These are phyloP conservation scores for Ceratobasidium sp. DNA, from an alignment of 1,284 basidiomycete species.

Conservation along the genomic window DNA sequence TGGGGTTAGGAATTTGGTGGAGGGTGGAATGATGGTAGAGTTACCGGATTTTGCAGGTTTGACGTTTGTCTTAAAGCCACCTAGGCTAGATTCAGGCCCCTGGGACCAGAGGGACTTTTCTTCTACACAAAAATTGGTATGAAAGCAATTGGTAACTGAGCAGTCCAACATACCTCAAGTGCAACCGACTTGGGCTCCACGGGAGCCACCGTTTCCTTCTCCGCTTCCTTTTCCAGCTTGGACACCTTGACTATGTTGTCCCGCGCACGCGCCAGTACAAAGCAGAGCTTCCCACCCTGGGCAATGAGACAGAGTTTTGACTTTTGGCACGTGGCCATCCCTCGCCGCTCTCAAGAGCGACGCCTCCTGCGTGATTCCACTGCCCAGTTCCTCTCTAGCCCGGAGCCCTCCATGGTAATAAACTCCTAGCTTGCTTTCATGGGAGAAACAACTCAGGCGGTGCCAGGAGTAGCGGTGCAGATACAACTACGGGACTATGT, in stretches of 20 bases:
- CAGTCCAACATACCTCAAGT: not conserved
- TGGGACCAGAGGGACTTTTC: not conserved
- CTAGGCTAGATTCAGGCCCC: not conserved
- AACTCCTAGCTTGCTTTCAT: constrained; percentile 34
- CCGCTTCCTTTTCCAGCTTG: not conserved
- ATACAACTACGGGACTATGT: constrained; percentile 13
- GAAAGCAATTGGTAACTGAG: not conserved
- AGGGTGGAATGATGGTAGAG: not conserved
- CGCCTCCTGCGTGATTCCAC: not conserved
- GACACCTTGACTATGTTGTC: not conserved
- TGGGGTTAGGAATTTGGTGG: constrained; percentile 11
- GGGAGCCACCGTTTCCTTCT: not conserved
- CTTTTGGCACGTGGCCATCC: too few relatives aligned
- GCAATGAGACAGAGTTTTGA: not conserved
- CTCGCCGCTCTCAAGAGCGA: too few relatives aligned
- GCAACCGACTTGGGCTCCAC: not conserved
- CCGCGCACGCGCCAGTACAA: too few relatives aligned
- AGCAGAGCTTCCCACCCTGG: too few relatives aligned
- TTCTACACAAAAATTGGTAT: not conserved
- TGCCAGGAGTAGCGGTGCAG: constrained; percentile 22
- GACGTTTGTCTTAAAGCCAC: not conserved
- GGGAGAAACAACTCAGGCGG: constrained; percentile 6
- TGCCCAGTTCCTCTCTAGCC: not conserved
- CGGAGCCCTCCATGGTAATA: constrained; percentile 27
- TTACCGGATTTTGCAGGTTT: not conserved